Conservation (phyloP, 2,329 filamentous ascomycete genomes). For the Xylariaceae sp. region DNA sequence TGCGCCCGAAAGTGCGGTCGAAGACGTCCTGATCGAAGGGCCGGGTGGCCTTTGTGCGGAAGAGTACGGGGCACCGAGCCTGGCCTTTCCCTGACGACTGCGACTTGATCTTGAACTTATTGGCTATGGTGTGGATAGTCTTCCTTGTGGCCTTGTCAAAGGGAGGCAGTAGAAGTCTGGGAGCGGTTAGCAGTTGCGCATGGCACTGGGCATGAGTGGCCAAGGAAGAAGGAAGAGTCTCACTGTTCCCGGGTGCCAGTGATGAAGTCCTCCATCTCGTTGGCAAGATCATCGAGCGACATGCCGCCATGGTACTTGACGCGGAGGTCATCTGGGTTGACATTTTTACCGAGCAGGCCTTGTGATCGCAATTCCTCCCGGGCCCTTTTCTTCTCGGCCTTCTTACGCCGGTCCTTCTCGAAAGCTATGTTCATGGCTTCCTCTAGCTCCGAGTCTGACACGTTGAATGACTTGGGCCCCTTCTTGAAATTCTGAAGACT, state of each 20-base stretch:
- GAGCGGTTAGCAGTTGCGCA: slow-evolving; percentile 1
- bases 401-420: slow-evolving; percentile 63
- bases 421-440: slow-evolving; percentile 50
- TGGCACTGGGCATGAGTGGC: neutral
- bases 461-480: slow-evolving; percentile 48
- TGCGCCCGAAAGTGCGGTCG: slow-evolving; percentile 35
- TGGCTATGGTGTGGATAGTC: slow-evolving; percentile 70
- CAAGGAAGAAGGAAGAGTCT: slow-evolving; percentile 19
- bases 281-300: slow-evolving; percentile 59
- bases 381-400: slow-evolving; percentile 61
- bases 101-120: slow-evolving; percentile 69
- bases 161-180: slow-evolving; percentile 67
- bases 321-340: slow-evolving; percentile 51
- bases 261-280: slow-evolving; percentile 68
- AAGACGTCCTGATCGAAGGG: slow-evolving; percentile 52
- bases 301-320: slow-evolving; percentile 69
- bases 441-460: slow-evolving; percentile 62
- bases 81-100: slow-evolving; percentile 71
- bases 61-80: slow-evolving; percentile 67
- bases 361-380: slow-evolving; percentile 61
- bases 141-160: slow-evolving; percentile 76
- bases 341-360: slow-evolving; percentile 56
- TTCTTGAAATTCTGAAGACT: slow-evolving; percentile 57
- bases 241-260: slow-evolving; percentile 55
- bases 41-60: slow-evolving; percentile 62